Conservation (phyloP, 116 monocot species). For the Dioscorea cayenensis region DNA sequence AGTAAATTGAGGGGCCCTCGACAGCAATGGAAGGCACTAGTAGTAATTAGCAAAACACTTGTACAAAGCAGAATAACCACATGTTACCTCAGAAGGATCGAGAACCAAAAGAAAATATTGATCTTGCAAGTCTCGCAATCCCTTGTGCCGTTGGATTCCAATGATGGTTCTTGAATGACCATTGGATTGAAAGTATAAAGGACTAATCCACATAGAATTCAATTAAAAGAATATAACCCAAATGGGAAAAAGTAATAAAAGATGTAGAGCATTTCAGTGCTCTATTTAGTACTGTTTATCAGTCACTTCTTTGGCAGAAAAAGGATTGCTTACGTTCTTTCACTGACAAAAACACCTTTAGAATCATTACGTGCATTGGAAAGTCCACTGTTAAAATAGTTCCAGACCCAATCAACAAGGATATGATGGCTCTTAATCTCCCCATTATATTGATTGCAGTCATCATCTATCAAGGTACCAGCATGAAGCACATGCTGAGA, state of each 20-base stretch:
- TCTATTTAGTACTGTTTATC: not conserved
- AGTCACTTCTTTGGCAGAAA: not conserved
- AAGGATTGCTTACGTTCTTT: conserved; percentile 72
- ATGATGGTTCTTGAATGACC: conserved; percentile 96
- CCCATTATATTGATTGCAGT: conserved; percentile 8
- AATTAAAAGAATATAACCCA: not conserved
- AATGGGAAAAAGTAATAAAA: not conserved
- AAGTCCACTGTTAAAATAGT: conserved; percentile 48
- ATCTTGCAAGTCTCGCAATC: conserved; percentile 29
- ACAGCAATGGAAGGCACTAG: no score
- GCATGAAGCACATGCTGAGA: not conserved
- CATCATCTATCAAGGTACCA: conserved; percentile 4
- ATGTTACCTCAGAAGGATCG: conserved; percentile 70
- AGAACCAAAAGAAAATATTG: conserved; percentile 69
- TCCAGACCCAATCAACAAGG: conserved; percentile 93
- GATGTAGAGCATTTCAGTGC: no score
- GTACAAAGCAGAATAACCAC: not conserved
- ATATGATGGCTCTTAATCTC: conserved; percentile 31
- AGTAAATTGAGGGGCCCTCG: no score
- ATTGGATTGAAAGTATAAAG: conserved; percentile 92
- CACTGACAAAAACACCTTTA: conserved; percentile 38
- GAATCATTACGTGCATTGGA: conserved; percentile 17
- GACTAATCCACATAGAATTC: conserved; percentile 38
- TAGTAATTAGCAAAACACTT: not conserved
- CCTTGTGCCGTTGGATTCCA: conserved; percentile 76